These are phyloP conservation scores for Colletotrichum magnum DNA, from an alignment of 2,329 filamentous ascomycete genomes.

Conservation along the genomic window DNA sequence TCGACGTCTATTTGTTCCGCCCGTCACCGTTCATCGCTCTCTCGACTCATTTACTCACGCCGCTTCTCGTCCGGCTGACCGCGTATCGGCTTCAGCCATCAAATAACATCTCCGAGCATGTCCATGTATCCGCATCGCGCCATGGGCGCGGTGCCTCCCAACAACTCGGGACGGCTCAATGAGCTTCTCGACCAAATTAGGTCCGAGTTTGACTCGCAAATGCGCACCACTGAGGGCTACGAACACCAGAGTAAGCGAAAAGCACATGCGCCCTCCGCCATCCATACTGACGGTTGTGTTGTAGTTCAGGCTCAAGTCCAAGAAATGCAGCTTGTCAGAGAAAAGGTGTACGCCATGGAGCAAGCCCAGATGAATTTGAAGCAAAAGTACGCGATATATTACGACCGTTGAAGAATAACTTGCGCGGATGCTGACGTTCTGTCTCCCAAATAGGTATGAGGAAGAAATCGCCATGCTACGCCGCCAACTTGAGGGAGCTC, in stretches of 20 bases:
- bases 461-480: constrained; percentile 89
- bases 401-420: too few relatives aligned
- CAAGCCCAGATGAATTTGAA: constrained; percentile 91
- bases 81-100: background rate
- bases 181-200: constrained; percentile 94
- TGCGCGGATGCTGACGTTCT: constrained; percentile 39
- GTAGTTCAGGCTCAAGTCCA: constrained; percentile 90
- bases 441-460: constrained; percentile 78
- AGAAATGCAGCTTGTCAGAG: constrained; percentile 94
- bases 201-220: constrained; percentile 89
- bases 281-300: constrained; percentile 42
- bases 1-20: background rate
- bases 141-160: constrained; percentile 78
- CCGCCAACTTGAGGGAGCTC: constrained; percentile 86
- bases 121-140: constrained; percentile 94
- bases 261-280: background rate
- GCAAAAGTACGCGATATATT: constrained; percentile 78
- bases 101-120: constrained; percentile 55
- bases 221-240: constrained; percentile 85
- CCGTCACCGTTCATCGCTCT: background rate
- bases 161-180: constrained; percentile 77
- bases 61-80: constrained; percentile 9
- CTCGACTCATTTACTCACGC: constrained; percentile 9
- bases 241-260: constrained; percentile 89
- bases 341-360: constrained; percentile 94